Evolutionary conservation across 1,284 basidiomycete genomes (phyloP), one percentile per base, ranked within the genome.

Genomic region (Cryptococcus sp.): DNA sequence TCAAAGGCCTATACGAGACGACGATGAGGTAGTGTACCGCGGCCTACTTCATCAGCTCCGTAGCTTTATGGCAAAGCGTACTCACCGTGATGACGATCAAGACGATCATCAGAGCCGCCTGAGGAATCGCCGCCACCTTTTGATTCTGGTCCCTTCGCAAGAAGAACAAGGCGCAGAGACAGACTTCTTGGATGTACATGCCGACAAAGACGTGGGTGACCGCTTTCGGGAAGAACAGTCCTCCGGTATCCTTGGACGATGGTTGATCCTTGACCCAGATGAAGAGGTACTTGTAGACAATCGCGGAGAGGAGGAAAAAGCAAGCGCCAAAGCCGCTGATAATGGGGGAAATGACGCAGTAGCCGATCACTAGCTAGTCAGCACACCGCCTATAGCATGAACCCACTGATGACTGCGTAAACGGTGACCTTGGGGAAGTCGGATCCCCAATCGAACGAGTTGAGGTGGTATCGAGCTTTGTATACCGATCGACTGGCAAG

Each of bases 121-220:
- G 80, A 0, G 85, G 78, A 0, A 87, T 54, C 0, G 86, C 81
- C 18, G 78, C 79, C 0, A 81, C 71, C 0, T 82, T 74, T 0
- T 69, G 49, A 21, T 80, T 72, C 16, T 73, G 59, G 55, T 88
- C 72, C 42, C 75, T 76, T 0, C 84, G 81, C 4, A 95, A 77
- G 83, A 95, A 94, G 79, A 95, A 95, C 57, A 95, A 74, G 2
- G 86, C 86, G 25, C 80, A 79, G 18, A 95, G 75, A 68, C 87
- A 92, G 45, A 94, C 66, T 73, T 79, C 71, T 66, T 87, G 83
- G 47, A 97, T 79, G 68, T 95, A 97, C 62, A 93, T 58, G 4
- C 91, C 94, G n/a, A 91, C 87, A 61, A 97, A 97, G 36, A 94
- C 69, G 64, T 97, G 93, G 47, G 86, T 82, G 38, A 98, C 82